These are phyloP conservation scores for Suillus spraguei DNA, from an alignment of 768 basidiomycete species.

Conservation along the genomic window DNA sequence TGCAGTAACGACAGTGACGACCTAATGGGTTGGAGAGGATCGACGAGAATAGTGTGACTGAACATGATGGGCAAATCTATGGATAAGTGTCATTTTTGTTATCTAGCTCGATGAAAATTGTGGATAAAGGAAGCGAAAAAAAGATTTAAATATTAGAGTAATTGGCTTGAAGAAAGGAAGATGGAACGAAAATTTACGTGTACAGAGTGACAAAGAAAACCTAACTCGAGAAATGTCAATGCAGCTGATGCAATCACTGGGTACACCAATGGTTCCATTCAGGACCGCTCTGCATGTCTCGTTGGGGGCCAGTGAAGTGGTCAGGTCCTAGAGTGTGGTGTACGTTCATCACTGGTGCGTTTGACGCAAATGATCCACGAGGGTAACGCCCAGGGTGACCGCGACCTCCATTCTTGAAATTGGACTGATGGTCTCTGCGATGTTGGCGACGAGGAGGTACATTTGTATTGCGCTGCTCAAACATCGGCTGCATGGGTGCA, in stretches of 20 bases:
- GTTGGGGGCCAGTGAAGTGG: conserved; percentile 2
- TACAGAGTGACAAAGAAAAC: conserved; percentile 3
- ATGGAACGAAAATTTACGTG: conserved; percentile 16
- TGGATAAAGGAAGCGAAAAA: conserved; percentile 13
- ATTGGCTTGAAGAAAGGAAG: conserved; percentile 16
- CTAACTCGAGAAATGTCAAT: background rate
- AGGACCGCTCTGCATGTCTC: background rate
- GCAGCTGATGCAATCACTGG: conserved; percentile 2
- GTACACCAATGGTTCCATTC: conserved; percentile 3
- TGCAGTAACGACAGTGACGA: conserved; percentile 8
- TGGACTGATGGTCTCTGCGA: conserved; percentile 32
- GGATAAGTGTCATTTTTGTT: background rate
- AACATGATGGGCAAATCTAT: background rate
- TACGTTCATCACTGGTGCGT: background rate
- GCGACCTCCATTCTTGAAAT: conserved; percentile 27
- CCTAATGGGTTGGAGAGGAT: conserved; percentile 1
- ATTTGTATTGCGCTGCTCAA: conserved; percentile 26
- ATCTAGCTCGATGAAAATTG: conserved; percentile 12
- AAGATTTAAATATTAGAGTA: conserved; percentile 11
- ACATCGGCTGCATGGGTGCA: conserved; percentile 17
- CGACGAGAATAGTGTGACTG: background rate
- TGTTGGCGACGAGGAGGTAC: conserved; percentile 33
- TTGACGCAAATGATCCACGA: conserved; percentile 16
- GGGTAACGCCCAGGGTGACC: conserved; percentile 22
- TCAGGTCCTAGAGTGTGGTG: background rate